Percentiles rank a stretch among this genome's conserved stretches.
phyloP scores from a whole-genome alignment of 257 asterid genomes.

The Ocimum tenuiflorum region DNA sequence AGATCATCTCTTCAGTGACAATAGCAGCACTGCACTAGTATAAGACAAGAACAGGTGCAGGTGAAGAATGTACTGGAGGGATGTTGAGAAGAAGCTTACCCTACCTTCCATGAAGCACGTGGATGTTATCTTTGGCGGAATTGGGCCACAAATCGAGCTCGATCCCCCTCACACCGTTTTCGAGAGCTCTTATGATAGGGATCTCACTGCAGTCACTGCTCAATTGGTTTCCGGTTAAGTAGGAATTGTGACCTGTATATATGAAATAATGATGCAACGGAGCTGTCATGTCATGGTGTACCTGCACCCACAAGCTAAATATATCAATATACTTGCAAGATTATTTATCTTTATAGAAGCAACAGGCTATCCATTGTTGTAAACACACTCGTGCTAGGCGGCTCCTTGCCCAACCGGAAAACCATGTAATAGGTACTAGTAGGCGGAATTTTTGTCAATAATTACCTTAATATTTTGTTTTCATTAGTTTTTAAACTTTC shows the following conservation, averaged over 20 bases:
- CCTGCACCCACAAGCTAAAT: conserved; percentile 46
- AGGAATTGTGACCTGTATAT: conserved; percentile 92
- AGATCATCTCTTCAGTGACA: no score
- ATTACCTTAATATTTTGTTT: no score
- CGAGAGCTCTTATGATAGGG: conserved; percentile 65
- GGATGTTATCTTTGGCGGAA: conserved; percentile 61
- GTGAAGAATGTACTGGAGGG: background rate
- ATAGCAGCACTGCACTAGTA: no score
- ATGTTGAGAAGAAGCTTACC: conserved; percentile 22
- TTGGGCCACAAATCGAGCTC: conserved; percentile 94
- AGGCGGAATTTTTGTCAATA: no score
- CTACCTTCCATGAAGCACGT: conserved; percentile 97
- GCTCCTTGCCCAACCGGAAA: no score
- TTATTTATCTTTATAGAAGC: no score
- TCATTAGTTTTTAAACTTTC: no score
- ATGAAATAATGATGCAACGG: conserved; percentile 94
- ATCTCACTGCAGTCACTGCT: conserved; percentile 90
- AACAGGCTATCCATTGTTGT: no score
- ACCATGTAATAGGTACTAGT: no score
- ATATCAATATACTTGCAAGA: background rate
- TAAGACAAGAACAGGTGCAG: no score
- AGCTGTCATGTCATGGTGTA: conserved; percentile 92
- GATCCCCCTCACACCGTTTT: conserved; percentile 86
- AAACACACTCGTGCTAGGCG: no score
- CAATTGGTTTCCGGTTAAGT: conserved; percentile 84